phyloP scores from a whole-genome alignment of 23 red algal species.

The Gracilaria gracilis region DNA sequence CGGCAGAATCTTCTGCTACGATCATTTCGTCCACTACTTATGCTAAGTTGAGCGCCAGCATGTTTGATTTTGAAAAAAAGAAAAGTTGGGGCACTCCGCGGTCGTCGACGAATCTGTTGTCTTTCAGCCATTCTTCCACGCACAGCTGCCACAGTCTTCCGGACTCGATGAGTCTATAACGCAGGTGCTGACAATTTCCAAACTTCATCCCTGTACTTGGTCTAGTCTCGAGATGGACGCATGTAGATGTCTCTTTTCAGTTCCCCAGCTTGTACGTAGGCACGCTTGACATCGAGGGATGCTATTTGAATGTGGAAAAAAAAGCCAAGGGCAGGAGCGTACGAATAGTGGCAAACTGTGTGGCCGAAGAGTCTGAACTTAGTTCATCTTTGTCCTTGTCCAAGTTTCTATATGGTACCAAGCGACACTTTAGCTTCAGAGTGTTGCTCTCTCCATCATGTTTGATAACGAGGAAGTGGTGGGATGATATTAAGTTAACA shows the following conservation, averaged over 20 bases:
- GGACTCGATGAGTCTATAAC: constrained; percentile 18
- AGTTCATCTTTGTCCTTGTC: background rate
- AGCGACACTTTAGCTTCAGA: background rate
- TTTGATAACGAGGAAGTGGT: constrained; percentile 11
- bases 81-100: constrained; percentile 24
- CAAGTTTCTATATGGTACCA: background rate
- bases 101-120: background rate
- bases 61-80: background rate
- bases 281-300: background rate
- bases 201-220: background rate
- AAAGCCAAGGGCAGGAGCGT: background rate
- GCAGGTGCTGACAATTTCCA: constrained; percentile 1
- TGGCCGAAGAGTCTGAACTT: background rate
- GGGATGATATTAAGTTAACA: background rate
- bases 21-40: background rate
- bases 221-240: background rate
- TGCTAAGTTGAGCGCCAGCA: background rate
- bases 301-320: background rate
- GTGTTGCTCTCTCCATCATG: constrained; percentile 11
- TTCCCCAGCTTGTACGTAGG: background rate
- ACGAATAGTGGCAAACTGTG: background rate
- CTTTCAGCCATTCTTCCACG: constrained; percentile 25
- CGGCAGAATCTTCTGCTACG: background rate
- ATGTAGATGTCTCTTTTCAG: constrained; percentile 5
- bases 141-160: constrained; percentile 34